Evolutionary conservation across 2,329 filamentous ascomycete species (phyloP).

Genomic region (Neofusicoccum sp.): DNA sequence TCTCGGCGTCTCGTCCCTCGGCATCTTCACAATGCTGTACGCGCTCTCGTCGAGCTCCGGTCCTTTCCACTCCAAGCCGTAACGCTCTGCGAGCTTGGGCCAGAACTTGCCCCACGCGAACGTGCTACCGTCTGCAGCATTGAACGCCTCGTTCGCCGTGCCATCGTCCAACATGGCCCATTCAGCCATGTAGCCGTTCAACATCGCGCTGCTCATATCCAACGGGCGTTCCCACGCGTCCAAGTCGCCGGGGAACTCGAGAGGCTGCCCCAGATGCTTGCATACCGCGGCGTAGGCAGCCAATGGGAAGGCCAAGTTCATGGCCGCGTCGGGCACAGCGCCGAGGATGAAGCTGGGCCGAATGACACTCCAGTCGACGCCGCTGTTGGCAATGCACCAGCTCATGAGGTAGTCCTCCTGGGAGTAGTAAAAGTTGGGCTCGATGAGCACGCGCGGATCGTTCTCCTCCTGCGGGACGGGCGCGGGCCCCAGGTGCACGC

Average conservation of each 20-base stretch:
- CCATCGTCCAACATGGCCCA: conserved; percentile 48
- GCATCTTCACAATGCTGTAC: conserved; percentile 25
- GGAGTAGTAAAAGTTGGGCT: conserved; percentile 56
- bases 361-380: conserved; percentile 46
- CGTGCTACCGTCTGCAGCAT: conserved; percentile 45
- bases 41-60: conserved; percentile 28
- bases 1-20: conserved; percentile 31
- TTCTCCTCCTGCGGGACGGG: conserved; percentile 47
- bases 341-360: conserved; percentile 51
- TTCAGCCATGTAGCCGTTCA: conserved; percentile 52
- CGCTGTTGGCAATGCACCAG: conserved; percentile 40
- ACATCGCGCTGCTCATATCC: conserved; percentile 44
- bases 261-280: conserved; percentile 39
- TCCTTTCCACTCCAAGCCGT: conserved; percentile 38
- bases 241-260: conserved; percentile 48
- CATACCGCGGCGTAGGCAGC: conserved; percentile 52
- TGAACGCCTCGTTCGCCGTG: conserved; percentile 49
- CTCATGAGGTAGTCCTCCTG: conserved; percentile 51
- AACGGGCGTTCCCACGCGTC: conserved; percentile 45
- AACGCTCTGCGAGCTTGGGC: conserved; percentile 48
- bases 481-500: conserved; percentile 47
- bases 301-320: conserved; percentile 51
- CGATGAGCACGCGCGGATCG: conserved; percentile 44
- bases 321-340: conserved; percentile 49
- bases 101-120: conserved; percentile 52